phyloP scores from a whole-genome alignment of 495 filamentous ascomycete genomes.

The Penicillium flavigenum region DNA sequence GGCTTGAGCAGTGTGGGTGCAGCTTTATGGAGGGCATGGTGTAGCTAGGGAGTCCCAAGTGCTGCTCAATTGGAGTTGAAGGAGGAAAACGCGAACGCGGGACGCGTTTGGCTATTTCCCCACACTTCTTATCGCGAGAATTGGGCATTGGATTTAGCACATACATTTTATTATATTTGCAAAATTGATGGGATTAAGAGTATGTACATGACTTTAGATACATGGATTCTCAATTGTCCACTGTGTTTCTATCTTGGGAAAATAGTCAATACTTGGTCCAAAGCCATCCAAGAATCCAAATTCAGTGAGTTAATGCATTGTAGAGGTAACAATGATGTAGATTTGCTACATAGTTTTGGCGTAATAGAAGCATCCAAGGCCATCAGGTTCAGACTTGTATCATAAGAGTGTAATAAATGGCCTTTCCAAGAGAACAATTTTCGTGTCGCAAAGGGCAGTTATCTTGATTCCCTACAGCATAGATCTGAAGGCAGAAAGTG shows the following conservation, averaged over 20 bases:
- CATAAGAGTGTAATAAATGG: not conserved
- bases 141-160: not conserved
- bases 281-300: not conserved
- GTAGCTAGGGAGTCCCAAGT: not conserved
- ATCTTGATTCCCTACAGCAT: not conserved
- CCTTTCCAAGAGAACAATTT: not conserved
- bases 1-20: conserved; percentile 23
- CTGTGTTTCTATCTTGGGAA: not conserved
- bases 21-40: conserved; percentile 49
- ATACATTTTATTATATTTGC: not conserved
- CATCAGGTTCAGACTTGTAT: too few species aligned
- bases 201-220: not conserved
- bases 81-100: conserved; percentile 9
- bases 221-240: not conserved
- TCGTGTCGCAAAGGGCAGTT: not conserved
- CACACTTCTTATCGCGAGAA: conserved; percentile 2
- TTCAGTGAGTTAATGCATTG: not conserved
- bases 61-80: not conserved
- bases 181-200: not conserved
- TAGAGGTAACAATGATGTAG: not conserved
- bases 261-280: not conserved
- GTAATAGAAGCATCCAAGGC: not conserved
- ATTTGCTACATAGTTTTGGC: not conserved
- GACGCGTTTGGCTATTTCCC: conserved; percentile 1
- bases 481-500: not conserved